Base-by-base conservation (phyloP, 257 asterid species). In the Perilla frutescens region DNA sequence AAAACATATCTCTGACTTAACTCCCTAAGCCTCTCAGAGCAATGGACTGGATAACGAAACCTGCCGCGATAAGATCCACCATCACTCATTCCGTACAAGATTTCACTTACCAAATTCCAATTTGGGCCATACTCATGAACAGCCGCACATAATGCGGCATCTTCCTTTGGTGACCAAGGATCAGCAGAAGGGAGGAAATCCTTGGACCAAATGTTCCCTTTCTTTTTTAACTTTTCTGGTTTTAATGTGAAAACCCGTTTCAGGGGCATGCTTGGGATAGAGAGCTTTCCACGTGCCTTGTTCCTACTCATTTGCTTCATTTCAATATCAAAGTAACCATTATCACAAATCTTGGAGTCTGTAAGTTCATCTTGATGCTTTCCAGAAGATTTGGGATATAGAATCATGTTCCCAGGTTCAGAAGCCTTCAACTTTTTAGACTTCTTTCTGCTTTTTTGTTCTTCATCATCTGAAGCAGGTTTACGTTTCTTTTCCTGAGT, bases 1-100 rank as follows among this genome's bases (percentile, higher is more conserved):
- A 95, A 82, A 61, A 95, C 86, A 72, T 95, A 84, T 83, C 84
- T 92, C 68, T 95, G 99, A 20, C 86, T 71, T 44, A 95, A 91
- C 70, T 90, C 98, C 90, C 99, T 86, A 79, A 85, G 90, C 78
- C 99, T 90, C 86, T 95, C 99, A 48, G 94, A 88, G 81, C 99
- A 95, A 79, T 92, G 96, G 53, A 85, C 83, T 66, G 93, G 96
- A 82, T 90, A 91, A 58, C 97, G 96, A 76, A 81, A 90, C 84
- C 90, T 85, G 60, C 99, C 99, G 32, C 90, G 81, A 75, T 86
- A 95, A 67, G 74, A 79, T 58, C 99, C 99, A 40, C 99, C 98
- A 65, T 90, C 82, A 59, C 90, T 77, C 83, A 83, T 77, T 39
- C 92, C 94, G 51, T 87, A 79, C 82, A 95, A 75, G 75, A 86